Evolutionary conservation across 2,329 filamentous ascomycete genomes (phyloP).

Genomic region (Chlorencoelia australis): DNA sequence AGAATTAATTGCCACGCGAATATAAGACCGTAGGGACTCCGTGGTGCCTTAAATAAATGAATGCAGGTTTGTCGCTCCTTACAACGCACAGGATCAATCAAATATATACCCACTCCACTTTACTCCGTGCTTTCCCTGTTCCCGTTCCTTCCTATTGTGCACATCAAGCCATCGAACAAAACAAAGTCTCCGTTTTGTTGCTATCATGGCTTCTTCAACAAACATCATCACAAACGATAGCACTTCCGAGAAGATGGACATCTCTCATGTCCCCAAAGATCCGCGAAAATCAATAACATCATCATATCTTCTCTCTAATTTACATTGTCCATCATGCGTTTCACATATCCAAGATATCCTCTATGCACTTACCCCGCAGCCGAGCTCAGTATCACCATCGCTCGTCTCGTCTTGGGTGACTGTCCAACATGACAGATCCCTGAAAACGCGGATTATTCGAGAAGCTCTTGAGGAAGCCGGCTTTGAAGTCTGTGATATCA

Average conservation of each 20-base stretch:
- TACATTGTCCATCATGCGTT: slow-evolving; percentile 72
- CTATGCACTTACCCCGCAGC: slow-evolving; percentile 36
- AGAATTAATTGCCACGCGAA: too few relatives aligned
- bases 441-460: slow-evolving; percentile 34
- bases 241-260: slow-evolving; percentile 3
- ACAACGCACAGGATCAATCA: too few relatives aligned
- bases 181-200: too few relatives aligned
- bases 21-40: too few relatives aligned
- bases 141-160: too few relatives aligned
- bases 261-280: background rate
- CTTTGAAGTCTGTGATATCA: slow-evolving; percentile 42
- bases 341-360: slow-evolving; percentile 53
- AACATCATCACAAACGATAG: too few relatives aligned
- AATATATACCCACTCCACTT: too few relatives aligned
- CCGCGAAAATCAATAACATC: slow-evolving; percentile 11
- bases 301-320: slow-evolving; percentile 55
- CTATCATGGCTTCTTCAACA: too few relatives aligned
- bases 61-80: too few relatives aligned
- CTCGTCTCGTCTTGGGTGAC: slow-evolving; percentile 62
- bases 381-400: slow-evolving; percentile 54
- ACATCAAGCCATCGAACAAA: too few relatives aligned
- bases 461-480: slow-evolving; percentile 44
- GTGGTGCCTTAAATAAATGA: too few relatives aligned
- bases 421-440: slow-evolving; percentile 40
- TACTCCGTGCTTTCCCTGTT: too few relatives aligned